A percentile compares a stretch with the other conserved stretches of the same genome.
phyloP scores from a whole-genome alignment of 2,329 filamentous ascomycete genomes.

The Sphaerulina vaccinii region DNA sequence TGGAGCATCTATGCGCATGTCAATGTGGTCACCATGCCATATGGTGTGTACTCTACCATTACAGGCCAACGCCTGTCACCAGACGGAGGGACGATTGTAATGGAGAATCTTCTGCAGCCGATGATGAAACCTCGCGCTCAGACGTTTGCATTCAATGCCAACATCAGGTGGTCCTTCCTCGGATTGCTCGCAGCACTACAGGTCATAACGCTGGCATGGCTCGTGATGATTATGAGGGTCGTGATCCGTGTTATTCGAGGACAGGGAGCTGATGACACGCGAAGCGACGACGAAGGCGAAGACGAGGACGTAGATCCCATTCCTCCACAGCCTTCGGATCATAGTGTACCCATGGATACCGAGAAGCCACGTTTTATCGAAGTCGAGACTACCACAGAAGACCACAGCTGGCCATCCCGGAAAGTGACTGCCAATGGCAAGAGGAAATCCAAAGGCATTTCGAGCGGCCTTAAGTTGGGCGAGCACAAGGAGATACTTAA shows the following conservation, averaged over 20 bases:
- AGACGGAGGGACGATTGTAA: constrained; percentile 44
- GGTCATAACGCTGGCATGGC: constrained; percentile 80
- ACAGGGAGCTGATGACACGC: constrained; percentile 74
- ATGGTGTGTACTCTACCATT: constrained; percentile 67
- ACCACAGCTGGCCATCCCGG: constrained; percentile 42
- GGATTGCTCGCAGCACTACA: constrained; percentile 75
- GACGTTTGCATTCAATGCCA: constrained; percentile 74
- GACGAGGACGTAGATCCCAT: constrained; percentile 51
- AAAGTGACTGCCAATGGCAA: constrained; percentile 33
- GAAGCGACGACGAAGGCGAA: constrained; percentile 81
- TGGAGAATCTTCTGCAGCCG: constrained; percentile 67
- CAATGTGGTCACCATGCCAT: constrained; percentile 57
- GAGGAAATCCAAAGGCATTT: constrained; percentile 56
- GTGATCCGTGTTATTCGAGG: constrained; percentile 77
- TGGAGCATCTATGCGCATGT: constrained; percentile 76
- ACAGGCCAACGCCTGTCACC: constrained; percentile 55
- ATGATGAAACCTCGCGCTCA: constrained; percentile 67
- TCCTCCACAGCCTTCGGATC: constrained; percentile 26
- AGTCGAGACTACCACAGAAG: constrained; percentile 73
- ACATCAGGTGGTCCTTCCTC: constrained; percentile 75
- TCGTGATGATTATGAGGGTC: constrained; percentile 81
- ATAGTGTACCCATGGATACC: constrained; percentile 11
- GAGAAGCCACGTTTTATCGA: constrained; percentile 48
- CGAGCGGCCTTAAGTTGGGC: constrained; percentile 52
- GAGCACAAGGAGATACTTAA: constrained; percentile 79